Conservation (phyloP, 2,329 filamentous ascomycete genomes). For the Lachnellula hyalina region DNA sequence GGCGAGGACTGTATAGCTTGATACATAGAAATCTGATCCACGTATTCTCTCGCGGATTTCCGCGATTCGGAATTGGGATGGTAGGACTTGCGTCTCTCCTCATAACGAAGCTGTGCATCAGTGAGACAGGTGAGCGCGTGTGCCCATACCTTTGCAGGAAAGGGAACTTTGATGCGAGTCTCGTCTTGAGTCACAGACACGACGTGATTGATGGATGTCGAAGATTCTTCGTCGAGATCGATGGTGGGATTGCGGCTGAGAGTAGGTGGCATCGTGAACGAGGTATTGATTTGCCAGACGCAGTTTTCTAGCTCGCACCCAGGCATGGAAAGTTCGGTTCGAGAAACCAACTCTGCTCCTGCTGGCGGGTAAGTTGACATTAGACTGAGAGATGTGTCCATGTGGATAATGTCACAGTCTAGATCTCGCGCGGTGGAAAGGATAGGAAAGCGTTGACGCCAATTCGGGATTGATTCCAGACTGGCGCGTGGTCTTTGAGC, state of each 20-base stretch:
- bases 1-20: constrained; percentile 58
- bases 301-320: constrained; percentile 49
- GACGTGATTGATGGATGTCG: constrained; percentile 13
- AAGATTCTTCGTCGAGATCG: constrained; percentile 28
- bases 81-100: constrained; percentile 40
- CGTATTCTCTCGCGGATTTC: constrained; percentile 46
- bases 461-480: constrained; percentile 50
- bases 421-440: constrained; percentile 47
- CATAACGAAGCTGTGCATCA: constrained; percentile 19
- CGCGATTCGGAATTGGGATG: constrained; percentile 26
- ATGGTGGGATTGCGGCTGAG: constrained; percentile 29
- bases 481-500: constrained; percentile 24
- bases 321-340: constrained; percentile 54
- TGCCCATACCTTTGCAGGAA: constrained; percentile 29
- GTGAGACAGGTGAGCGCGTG: constrained; percentile 26
- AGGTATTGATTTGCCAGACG: constrained; percentile 56
- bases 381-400: constrained; percentile 55
- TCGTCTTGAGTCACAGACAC: constrained; percentile 13
- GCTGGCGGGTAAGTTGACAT: constrained; percentile 52
- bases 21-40: constrained; percentile 60
- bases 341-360: constrained; percentile 55
- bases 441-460: constrained; percentile 54
- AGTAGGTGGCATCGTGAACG: constrained; percentile 51
- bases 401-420: constrained; percentile 55
- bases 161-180: constrained; percentile 25